Evolutionary conservation across 106 monocot genomes (phyloP).

Genomic region (Allium fistulosum): DNA sequence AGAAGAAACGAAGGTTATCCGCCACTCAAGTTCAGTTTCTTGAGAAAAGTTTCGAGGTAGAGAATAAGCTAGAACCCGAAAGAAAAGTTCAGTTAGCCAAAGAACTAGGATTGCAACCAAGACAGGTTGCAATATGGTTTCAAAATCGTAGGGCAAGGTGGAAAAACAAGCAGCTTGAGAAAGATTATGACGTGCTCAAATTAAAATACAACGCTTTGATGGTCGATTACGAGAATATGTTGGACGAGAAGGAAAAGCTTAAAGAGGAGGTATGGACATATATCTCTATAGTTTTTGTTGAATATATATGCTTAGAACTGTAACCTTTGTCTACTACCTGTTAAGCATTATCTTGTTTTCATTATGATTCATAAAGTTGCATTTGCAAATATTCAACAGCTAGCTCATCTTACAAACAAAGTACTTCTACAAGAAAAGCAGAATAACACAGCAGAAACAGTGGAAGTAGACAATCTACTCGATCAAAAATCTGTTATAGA

Average conservation of each 20-base stretch:
- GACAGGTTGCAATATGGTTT: slow-evolving; percentile 74
- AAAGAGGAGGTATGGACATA: slow-evolving; percentile 39
- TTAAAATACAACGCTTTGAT: slow-evolving; percentile 32
- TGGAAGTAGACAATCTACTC: background rate
- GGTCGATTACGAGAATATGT: slow-evolving; percentile 31
- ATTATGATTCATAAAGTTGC: background rate
- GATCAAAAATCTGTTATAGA: background rate
- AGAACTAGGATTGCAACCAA: slow-evolving; percentile 51
- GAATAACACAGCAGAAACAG: background rate
- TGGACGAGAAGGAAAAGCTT: slow-evolving; percentile 51
- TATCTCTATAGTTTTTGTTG: background rate
- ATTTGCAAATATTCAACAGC: slow-evolving; percentile 11
- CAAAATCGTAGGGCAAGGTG: slow-evolving; percentile 71
- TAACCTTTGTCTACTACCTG: background rate
- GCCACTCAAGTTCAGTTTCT: slow-evolving; percentile 40
- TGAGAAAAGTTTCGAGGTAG: slow-evolving; percentile 54
- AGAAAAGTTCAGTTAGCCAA: slow-evolving; percentile 53
- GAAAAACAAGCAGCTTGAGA: slow-evolving; percentile 72
- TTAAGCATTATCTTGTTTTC: background rate
- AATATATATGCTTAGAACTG: background rate
- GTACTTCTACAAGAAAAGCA: slow-evolving; percentile 16
- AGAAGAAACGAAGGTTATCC: slow-evolving; percentile 53
- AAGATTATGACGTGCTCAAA: slow-evolving; percentile 46
- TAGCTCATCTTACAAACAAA: slow-evolving; percentile 20
- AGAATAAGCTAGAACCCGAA: slow-evolving; percentile 66